Base-by-base conservation (phyloP, 345 rosid genomes). In the Viola odorata region DNA sequence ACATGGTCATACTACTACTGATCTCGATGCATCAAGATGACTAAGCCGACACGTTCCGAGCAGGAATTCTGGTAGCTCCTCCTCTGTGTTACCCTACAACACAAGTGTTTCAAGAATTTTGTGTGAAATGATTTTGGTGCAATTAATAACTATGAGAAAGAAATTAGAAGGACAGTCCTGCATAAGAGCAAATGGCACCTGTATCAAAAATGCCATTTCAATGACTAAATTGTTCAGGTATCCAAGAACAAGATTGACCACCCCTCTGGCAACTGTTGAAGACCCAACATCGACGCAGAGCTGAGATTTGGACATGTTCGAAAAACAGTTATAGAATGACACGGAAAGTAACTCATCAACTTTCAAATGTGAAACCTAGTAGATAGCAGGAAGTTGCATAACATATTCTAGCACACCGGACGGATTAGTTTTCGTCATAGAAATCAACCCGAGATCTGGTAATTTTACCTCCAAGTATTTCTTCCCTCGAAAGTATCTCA, bases 141-240 rank as follows among this genome's bases (percentile, higher is more conserved):
- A 32, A 37, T 12, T 12, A n/a, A n/a, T n/a, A 11, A n/a, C n/a
- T n/a, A n/a, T n/a, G n/a, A 7, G 6, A 5, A 13, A 32, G 40
- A 7, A 40, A 51, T 16, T 7, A 47, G 8, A 11, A 6, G 11
- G 13, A 11, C 50, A 47, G 50, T 10, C 32, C 32, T 23, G 32
- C 32, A 23, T 23, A 47, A 42, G 45, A 42, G 11, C 45, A 55
- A 5, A 32, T 61, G 4, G 6, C 14, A 86, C 97, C 91, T 95
- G 91, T 68, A 95, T 75, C 74, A 95, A 41, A 79, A 91, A 95
- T 54, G 99, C 97, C 95, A 91, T 76, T 82, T 91, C 99, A 13
- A 88, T 63, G 54, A 91, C 91, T 82, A 91, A 55, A 66, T 84
- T 88, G 85, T 67, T 91, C 13, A 95, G 75, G 61, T 95, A 88